phyloP scores from a whole-genome alignment of 2,329 filamentous ascomycete species.

The Gnomoniopsis smithogilvyi region DNA sequence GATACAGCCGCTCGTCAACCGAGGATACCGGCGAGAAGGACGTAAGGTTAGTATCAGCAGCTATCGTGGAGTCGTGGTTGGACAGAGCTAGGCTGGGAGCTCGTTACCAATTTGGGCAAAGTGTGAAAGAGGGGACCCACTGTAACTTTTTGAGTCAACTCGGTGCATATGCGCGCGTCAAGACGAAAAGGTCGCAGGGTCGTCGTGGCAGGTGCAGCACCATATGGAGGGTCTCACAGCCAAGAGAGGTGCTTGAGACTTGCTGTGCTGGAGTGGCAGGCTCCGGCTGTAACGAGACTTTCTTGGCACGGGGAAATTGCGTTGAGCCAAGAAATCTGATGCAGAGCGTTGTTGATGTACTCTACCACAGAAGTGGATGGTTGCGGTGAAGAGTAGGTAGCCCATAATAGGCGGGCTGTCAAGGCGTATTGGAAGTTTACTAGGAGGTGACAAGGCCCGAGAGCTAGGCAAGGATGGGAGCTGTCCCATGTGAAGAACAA shows the following conservation, averaged over 20 bases:
- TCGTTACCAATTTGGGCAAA: conserved; percentile 14
- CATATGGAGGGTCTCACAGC: neutral
- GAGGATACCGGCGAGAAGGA: neutral
- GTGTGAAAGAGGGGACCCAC: neutral
- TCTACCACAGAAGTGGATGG: neutral
- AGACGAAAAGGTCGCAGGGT: neutral
- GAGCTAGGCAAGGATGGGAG: neutral
- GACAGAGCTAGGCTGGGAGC: conserved; percentile 10
- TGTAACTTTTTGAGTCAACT: neutral
- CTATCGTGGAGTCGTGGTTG: conserved; percentile 13
- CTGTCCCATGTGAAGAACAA: conserved; percentile 13
- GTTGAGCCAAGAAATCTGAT: neutral
- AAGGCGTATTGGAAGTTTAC: neutral
- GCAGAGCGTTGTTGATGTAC: neutral
- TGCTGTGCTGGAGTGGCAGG: neutral
- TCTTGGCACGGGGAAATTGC: neutral
- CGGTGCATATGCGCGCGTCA: neutral
- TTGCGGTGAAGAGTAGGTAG: neutral
- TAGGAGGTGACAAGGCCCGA: neutral
- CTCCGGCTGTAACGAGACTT: neutral
- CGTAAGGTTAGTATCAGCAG: neutral
- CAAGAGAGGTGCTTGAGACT: neutral
- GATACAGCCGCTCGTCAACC: conserved; percentile 5
- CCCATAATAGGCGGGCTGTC: neutral
- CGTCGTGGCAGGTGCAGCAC: neutral